Percentiles rank a stretch among this genome's conserved stretches.
phyloP scores from a whole-genome alignment of 345 rosid genomes.

The Moringa oleifera region DNA sequence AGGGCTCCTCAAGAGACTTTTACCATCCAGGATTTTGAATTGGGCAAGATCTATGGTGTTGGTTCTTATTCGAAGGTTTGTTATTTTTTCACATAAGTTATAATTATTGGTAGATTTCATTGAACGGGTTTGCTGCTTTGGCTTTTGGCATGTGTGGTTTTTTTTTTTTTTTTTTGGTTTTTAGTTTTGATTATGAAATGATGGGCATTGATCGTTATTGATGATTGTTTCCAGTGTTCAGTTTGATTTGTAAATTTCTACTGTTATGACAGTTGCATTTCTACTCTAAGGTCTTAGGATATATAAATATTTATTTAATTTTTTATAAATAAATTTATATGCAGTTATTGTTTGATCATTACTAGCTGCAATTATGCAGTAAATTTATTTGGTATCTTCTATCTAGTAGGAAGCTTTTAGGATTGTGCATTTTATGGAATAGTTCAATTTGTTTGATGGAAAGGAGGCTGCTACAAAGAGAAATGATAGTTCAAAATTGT shows the following conservation, averaged over 20 bases:
- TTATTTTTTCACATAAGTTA: background rate
- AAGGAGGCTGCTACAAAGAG: background rate
- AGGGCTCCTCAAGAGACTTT: constrained; percentile 99
- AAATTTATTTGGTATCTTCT: too few relatives aligned
- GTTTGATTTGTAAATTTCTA: background rate
- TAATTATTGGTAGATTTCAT: background rate
- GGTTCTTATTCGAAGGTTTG: constrained; percentile 95
- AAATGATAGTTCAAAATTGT: too few relatives aligned
- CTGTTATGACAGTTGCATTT: too few relatives aligned
- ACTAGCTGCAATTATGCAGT: background rate
- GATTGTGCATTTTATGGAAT: background rate
- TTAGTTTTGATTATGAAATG: background rate
- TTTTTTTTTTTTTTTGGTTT: constrained; percentile 5
- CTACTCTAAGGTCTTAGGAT: too few relatives aligned
- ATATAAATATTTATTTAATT: too few relatives aligned
- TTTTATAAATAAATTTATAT: too few relatives aligned
- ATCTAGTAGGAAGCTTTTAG: background rate
- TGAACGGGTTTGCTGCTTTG: background rate
- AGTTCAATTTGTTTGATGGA: background rate
- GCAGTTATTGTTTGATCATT: too few relatives aligned
- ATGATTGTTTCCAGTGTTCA: too few relatives aligned
- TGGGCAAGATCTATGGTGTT: constrained; percentile 97
- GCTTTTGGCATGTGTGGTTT: constrained; percentile 2
- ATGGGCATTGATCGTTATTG: background rate
- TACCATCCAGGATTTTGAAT: constrained; percentile 77